Evolutionary conservation across 2,329 filamentous ascomycete genomes (phyloP), one percentile per base, ranked within the genome.

Genomic region (Scytalidium lignicola): DNA sequence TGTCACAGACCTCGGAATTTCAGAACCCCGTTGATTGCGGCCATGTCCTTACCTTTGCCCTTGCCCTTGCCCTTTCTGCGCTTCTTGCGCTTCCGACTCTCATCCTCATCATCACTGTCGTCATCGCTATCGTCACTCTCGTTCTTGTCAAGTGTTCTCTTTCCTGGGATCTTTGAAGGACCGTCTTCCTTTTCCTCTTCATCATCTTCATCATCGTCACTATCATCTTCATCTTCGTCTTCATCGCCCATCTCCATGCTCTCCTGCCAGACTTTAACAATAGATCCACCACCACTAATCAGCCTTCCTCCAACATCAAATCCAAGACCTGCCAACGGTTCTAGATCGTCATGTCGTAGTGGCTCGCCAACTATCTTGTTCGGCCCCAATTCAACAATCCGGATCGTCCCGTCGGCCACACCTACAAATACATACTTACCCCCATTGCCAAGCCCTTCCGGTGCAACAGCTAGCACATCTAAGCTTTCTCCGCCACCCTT

Each of bases 221-320:
- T 75, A 1, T 74, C 75, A 0, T 79, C 77, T 0, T 74, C 75
- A 1, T 73, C 73, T 1, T 65, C 65, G 2, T 58, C 58, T 23
- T 65, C 60, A 2, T 71, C 73, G 19, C 78, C 74, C 2, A 75
- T 65, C 50, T 73, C 74, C n/a, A 78, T 73, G 52, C 85, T 79
- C 63, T 93, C 82, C 52, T 83, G 82, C 93, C 93, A 99, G 2
- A 97, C 84, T 68, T 96, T 96, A 55, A 99, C 80, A 0, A 83
- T 83, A 58, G 79, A 80, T 0, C 93, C 93, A 47, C 93, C 93
- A 10, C 90, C 91, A 61, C 85, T 95, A 58, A 99, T 90, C 75
- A 99, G 82, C 42, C 93, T 79, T 42, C 90, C 88, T 46, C 85
- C 82, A 45, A 86, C 85, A 68, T 97, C 93, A 55, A 97, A 95